Conservation (phyloP, 768 basidiomycete species). For the Lyophyllum semitale region DNA sequence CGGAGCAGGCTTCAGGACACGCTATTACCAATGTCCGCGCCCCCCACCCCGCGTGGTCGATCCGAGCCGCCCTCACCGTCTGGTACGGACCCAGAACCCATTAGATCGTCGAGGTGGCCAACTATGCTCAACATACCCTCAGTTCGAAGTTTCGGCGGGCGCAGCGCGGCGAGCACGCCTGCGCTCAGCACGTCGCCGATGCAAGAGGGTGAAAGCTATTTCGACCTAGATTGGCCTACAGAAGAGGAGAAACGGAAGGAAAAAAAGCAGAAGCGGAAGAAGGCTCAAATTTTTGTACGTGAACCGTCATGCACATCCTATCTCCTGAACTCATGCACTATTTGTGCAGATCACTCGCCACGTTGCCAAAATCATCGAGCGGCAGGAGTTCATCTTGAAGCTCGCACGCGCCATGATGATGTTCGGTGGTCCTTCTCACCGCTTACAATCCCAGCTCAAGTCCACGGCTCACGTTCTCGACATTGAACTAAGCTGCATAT, state of each 20-base stretch:
- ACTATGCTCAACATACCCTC: slow-evolving; percentile 26
- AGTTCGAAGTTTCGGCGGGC: slow-evolving; percentile 17
- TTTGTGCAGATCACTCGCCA: slow-evolving; percentile 71
- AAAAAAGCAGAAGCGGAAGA: slow-evolving; percentile 59
- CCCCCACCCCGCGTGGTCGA: not conserved
- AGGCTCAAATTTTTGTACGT: slow-evolving; percentile 73
- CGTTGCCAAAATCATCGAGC: slow-evolving; percentile 76
- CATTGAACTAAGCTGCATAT: slow-evolving; percentile 68
- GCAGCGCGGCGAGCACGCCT: slow-evolving; percentile 25
- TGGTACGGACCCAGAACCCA: slow-evolving; percentile 7
- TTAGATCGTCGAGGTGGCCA: slow-evolving; percentile 3
- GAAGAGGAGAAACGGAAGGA: slow-evolving; percentile 38
- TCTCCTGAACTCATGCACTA: not conserved
- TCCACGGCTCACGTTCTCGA: slow-evolving; percentile 81
- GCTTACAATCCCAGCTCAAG: slow-evolving; percentile 79
- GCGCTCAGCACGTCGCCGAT: slow-evolving; percentile 28
- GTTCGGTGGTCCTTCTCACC: slow-evolving; percentile 84
- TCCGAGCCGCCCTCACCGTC: slow-evolving; percentile 13
- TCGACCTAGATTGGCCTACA: slow-evolving; percentile 11
- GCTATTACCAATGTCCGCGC: not conserved
- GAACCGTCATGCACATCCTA: slow-evolving; percentile 22
- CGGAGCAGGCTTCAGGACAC: slow-evolving; percentile 3
- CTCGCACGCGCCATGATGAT: slow-evolving; percentile 87
- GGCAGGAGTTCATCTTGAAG: slow-evolving; percentile 86
- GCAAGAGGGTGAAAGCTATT: slow-evolving; percentile 22